Evolutionary conservation across 306 rosid species (phyloP).

Genomic region (Morella rubra): DNA sequence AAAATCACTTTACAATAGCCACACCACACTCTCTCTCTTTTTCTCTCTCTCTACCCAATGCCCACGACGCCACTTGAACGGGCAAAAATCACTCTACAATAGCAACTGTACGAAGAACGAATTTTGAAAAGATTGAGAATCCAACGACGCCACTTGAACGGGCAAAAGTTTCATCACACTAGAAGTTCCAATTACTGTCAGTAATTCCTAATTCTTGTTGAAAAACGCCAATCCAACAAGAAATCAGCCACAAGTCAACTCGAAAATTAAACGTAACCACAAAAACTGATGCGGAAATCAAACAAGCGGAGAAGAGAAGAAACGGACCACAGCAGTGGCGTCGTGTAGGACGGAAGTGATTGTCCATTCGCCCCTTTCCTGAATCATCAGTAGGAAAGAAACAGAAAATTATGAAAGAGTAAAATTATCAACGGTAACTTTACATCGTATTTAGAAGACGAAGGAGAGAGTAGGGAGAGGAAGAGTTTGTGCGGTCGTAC

Average conservation of each 20-base stretch:
- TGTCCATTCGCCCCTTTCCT: slow-evolving; percentile 80
- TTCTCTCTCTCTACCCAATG: too few species aligned
- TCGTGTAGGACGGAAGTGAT: slow-evolving; percentile 74
- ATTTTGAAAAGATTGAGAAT: background rate
- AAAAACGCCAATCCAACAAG: background rate
- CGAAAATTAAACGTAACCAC: background rate
- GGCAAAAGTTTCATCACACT: background rate
- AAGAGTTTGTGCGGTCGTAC: slow-evolving; percentile 25
- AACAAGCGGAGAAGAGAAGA: background rate
- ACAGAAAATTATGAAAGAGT: slow-evolving; percentile 2
- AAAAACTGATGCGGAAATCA: background rate
- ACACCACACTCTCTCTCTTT: too few species aligned
- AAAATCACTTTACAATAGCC: too few species aligned
- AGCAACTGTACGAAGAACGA: background rate
- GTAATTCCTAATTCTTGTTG: background rate
- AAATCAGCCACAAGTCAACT: background rate
- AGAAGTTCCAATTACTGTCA: background rate
- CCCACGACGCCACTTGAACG: too few species aligned
- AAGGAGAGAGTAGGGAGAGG: background rate
- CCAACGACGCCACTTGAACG: background rate
- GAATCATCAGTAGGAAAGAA: slow-evolving; percentile 12
- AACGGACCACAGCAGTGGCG: slow-evolving; percentile 73
- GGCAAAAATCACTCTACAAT: too few species aligned
- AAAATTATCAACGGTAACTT: slow-evolving; percentile 25
- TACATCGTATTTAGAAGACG: background rate